A percentile compares a stretch with the other conserved stretches of the same genome.
Conservation (phyloP, 164 flowering plant species). For the Dillenia turbinata region DNA sequence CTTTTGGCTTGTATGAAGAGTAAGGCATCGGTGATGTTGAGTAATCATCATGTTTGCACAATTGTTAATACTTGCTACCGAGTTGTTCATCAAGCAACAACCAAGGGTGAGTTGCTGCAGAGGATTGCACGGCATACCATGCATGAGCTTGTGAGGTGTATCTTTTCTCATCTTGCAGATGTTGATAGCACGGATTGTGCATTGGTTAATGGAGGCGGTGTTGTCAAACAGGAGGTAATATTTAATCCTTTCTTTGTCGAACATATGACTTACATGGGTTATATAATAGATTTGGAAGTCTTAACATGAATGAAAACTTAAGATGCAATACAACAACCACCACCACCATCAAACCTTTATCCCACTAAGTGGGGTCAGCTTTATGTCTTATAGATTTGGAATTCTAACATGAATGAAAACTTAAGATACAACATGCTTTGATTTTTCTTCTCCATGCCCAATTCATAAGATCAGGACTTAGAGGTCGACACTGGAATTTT, state of each 20-base stretch:
- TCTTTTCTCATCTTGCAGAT: constrained; percentile 11
- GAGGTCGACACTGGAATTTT: too few species aligned
- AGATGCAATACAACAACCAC: too few species aligned
- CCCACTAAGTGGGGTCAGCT: too few species aligned
- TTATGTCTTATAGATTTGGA: too few species aligned
- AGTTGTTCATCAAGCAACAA: constrained; percentile 20
- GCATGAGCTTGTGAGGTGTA: constrained; percentile 18
- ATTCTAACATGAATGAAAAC: too few species aligned
- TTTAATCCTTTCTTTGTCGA: background rate
- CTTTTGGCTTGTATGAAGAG: constrained; percentile 19
- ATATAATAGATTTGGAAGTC: too few species aligned
- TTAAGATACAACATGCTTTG: too few species aligned
- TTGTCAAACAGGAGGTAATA: constrained; percentile 11
- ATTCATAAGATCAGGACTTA: too few species aligned
- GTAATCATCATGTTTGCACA: constrained; percentile 20
- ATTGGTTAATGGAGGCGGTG: constrained; percentile 1
- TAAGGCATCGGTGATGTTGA: constrained; percentile 12
- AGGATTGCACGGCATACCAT: constrained; percentile 21
- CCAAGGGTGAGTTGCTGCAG: constrained; percentile 20
- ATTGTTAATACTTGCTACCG: constrained; percentile 17
- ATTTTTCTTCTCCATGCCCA: too few species aligned
- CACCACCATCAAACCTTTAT: too few species aligned
- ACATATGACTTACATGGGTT: too few species aligned
- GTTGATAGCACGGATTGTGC: background rate
- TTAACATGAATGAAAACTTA: too few species aligned